Percentiles rank a stretch among this genome's conserved stretches.
These are phyloP conservation scores for Cyathus striatus DNA, from an alignment of 768 basidiomycete species.

Conservation along the genomic window DNA sequence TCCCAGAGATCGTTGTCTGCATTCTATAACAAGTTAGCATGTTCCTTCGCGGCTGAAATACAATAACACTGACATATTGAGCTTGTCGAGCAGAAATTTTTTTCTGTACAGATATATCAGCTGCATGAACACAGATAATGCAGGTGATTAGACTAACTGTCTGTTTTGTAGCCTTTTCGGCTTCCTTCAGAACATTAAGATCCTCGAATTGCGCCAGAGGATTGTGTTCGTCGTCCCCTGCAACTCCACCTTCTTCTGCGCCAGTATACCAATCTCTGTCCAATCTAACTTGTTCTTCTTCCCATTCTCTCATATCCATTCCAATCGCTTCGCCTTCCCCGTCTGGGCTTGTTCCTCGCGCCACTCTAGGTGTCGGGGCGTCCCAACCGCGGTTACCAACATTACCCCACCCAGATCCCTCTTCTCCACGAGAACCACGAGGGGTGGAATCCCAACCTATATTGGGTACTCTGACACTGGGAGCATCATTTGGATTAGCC, in stretches of 20 bases:
- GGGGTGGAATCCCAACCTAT: conserved; percentile 95
- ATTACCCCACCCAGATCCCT: conserved; percentile 59
- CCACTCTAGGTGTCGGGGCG: conserved; percentile 73
- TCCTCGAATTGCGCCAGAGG: conserved; percentile 93
- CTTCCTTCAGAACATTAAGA: conserved; percentile 59
- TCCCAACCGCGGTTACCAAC: conserved; percentile 65
- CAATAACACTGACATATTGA: conserved; percentile 75
- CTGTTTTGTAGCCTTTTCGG: conserved; percentile 73
- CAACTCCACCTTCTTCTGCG: conserved; percentile 81
- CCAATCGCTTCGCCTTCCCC: conserved; percentile 58
- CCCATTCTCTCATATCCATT: conserved; percentile 87
- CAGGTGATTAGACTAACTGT: conserved; percentile 38
- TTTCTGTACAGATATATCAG: conserved; percentile 42
- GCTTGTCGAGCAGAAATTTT: conserved; percentile 93
- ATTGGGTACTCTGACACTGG: conserved; percentile 87
- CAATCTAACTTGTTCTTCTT: conserved; percentile 88
- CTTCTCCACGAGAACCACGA: conserved; percentile 46
- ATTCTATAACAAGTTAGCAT: conserved; percentile 47
- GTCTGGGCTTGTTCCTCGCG: conserved; percentile 65
- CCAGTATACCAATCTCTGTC: conserved; percentile 97
- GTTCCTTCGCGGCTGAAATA: not conserved
- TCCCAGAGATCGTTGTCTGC: conserved; percentile 99
- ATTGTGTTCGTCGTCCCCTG: conserved; percentile 89
- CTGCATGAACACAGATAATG: not conserved
- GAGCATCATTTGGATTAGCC: conserved; percentile 46